Evolutionary conservation across 2,329 filamentous ascomycete genomes (phyloP).

Genomic region (Aaosphaeria pasadenensis): DNA sequence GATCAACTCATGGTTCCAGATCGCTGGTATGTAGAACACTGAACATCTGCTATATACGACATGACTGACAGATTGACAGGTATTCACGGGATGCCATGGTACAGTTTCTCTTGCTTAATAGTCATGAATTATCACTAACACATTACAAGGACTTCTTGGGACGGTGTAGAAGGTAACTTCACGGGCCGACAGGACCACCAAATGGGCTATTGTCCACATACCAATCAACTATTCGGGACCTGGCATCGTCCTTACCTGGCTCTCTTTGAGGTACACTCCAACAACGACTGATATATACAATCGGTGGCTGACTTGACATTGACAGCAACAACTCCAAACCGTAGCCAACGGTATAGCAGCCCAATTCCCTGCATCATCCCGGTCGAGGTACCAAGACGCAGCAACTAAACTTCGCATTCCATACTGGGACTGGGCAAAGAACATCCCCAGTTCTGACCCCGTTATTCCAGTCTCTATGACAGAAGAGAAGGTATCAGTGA

Average conservation of each 20-base stretch:
- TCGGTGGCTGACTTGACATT: neutral
- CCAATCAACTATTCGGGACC: constrained; percentile 70
- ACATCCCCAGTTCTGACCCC: constrained; percentile 20
- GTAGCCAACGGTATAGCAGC: constrained; percentile 36
- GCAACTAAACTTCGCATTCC: constrained; percentile 39
- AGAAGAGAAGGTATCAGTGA: constrained; percentile 34
- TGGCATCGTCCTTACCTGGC: constrained; percentile 80
- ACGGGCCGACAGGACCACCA: constrained; percentile 37
- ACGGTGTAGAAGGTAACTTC: constrained; percentile 50
- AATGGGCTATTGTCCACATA: constrained; percentile 71
- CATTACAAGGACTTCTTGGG: constrained; percentile 45
- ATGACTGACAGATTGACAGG: constrained; percentile 3
- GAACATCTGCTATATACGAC: neutral
- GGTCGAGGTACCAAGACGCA: constrained; percentile 33
- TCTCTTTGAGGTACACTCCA: constrained; percentile 50
- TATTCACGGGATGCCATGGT: constrained; percentile 19
- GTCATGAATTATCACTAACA: constrained; percentile 1
- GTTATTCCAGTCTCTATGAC: constrained; percentile 34
- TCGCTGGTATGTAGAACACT: constrained; percentile 56
- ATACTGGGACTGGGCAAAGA: constrained; percentile 45
- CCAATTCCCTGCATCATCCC: constrained; percentile 31
- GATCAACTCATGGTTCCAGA: constrained; percentile 69
- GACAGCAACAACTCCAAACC: constrained; percentile 16
- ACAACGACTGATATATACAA: neutral
- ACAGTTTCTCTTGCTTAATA: neutral